These are phyloP conservation scores for Aspergillus brunneoviolaceus DNA, from an alignment of 2,329 filamentous ascomycete genomes.

Conservation along the genomic window DNA sequence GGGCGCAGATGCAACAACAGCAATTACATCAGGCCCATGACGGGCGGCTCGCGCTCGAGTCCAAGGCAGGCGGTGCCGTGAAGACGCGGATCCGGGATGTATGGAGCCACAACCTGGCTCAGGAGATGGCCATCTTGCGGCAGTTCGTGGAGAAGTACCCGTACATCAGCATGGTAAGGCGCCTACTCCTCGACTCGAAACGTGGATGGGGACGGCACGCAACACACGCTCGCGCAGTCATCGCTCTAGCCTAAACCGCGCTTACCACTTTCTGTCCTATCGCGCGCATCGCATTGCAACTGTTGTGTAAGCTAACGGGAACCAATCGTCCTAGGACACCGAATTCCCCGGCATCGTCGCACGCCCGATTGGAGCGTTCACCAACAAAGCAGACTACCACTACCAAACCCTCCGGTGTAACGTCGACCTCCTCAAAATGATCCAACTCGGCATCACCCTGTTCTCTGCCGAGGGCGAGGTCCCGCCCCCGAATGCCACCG, in stretches of 20 bases:
- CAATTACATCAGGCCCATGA: slow-evolving; percentile 51
- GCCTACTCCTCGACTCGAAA: not conserved
- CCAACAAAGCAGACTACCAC: slow-evolving; percentile 95
- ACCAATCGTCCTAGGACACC: slow-evolving; percentile 67
- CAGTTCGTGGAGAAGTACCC: slow-evolving; percentile 86
- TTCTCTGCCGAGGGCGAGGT: slow-evolving; percentile 90
- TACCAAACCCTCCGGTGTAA: slow-evolving; percentile 97
- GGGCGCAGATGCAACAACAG: slow-evolving; percentile 63
- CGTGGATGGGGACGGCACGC: too few relatives aligned
- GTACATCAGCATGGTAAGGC: slow-evolving; percentile 92
- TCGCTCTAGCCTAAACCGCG: too few relatives aligned
- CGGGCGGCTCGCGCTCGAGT: slow-evolving; percentile 54
- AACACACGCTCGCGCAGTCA: too few relatives aligned
- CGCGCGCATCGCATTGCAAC: too few relatives aligned
- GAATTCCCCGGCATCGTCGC: slow-evolving; percentile 98
- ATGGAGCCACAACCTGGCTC: slow-evolving; percentile 86
- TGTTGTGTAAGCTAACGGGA: not conserved
- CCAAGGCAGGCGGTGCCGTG: slow-evolving; percentile 58
- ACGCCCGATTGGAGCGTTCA: slow-evolving; percentile 89
- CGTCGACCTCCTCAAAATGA: slow-evolving; percentile 95
- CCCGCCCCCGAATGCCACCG: slow-evolving; percentile 66
- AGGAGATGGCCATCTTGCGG: slow-evolving; percentile 84
- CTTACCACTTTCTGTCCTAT: too few relatives aligned
- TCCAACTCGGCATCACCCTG: slow-evolving; percentile 91
- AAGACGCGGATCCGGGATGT: slow-evolving; percentile 91